phyloP scores from a whole-genome alignment of 768 basidiomycete genomes.

The Pulveroboletus sp. region DNA sequence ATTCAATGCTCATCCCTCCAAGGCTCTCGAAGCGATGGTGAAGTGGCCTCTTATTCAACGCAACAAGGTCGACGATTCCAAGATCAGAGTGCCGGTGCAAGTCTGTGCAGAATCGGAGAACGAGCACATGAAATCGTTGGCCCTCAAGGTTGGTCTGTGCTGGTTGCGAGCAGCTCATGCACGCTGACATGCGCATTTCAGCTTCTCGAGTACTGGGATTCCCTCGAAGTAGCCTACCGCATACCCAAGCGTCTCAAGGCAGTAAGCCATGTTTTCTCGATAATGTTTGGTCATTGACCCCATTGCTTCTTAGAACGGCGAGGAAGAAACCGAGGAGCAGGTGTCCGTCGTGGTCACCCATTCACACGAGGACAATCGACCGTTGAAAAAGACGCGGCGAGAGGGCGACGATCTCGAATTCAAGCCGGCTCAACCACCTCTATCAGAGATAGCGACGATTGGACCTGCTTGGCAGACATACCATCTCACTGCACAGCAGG shows the following conservation, averaged over 20 bases:
- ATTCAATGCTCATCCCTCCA: neutral
- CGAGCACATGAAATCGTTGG: conserved; percentile 50
- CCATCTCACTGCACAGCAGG: too few relatives aligned
- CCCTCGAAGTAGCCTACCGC: conserved; percentile 72
- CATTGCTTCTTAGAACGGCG: conserved; percentile 25
- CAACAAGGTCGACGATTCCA: conserved; percentile 89
- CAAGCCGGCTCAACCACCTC: conserved; percentile 1
- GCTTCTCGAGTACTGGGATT: conserved; percentile 80
- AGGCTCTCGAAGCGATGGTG: conserved; percentile 65
- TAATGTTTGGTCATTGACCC: too few relatives aligned
- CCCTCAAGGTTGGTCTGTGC: conserved; percentile 51
- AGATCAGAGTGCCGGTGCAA: conserved; percentile 63
- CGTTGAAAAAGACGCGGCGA: conserved; percentile 31
- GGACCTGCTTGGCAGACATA: too few relatives aligned
- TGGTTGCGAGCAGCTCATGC: neutral
- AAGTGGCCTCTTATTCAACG: conserved; percentile 80
- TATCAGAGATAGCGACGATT: too few relatives aligned
- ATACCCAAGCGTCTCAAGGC: conserved; percentile 72
- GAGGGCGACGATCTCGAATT: conserved; percentile 26
- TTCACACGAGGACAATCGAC: conserved; percentile 28
- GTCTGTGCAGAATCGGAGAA: conserved; percentile 51
- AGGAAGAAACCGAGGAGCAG: conserved; percentile 25
- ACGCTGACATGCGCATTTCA: conserved; percentile 26
- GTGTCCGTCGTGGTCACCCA: conserved; percentile 17
- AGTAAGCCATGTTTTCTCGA: conserved; percentile 31